These are phyloP conservation scores for Fusarium sp. DNA, from an alignment of 2,329 filamentous ascomycete genomes.

Conservation along the genomic window DNA sequence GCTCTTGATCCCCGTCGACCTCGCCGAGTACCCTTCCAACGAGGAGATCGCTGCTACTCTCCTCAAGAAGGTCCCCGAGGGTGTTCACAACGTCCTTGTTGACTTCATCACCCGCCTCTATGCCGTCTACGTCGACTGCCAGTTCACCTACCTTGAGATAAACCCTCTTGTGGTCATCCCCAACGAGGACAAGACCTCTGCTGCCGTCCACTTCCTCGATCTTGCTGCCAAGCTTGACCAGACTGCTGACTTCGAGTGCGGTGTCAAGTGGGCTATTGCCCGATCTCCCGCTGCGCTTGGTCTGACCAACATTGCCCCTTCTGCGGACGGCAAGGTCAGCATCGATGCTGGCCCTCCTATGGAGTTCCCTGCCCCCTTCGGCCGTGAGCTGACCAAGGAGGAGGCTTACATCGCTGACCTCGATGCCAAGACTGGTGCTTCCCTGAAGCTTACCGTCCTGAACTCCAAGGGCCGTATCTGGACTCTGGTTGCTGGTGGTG, in stretches of 20 bases:
- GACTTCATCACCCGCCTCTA: constrained; percentile 99
- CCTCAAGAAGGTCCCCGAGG: constrained; percentile 91
- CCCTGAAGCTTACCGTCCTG: constrained; percentile 96
- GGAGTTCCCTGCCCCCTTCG: constrained; percentile 99
- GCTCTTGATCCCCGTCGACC: constrained; percentile 95
- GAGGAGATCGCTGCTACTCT: constrained; percentile 86
- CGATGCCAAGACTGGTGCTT: constrained; percentile 98
- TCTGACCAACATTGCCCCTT: constrained; percentile 71
- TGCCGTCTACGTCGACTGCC: constrained; percentile 98
- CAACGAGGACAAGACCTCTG: constrained; percentile 89
- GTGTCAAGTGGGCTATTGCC: constrained; percentile 98
- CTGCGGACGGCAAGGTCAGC: constrained; percentile 78
- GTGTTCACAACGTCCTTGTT: constrained; percentile 96
- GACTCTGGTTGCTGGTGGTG: constrained; percentile 98
- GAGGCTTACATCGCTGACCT: constrained; percentile 99
- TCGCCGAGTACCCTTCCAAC: constrained; percentile 94
- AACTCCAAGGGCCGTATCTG: constrained; percentile 93
- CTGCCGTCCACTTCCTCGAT: constrained; percentile 97
- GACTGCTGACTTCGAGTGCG: constrained; percentile 99
- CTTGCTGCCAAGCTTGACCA: constrained; percentile 98
- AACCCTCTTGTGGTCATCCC: constrained; percentile 98
- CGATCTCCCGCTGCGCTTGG: constrained; percentile 90
- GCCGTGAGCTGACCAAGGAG: constrained; percentile 97
- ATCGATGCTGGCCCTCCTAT: constrained; percentile 97
- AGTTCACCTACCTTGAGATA: constrained; percentile 99